Percentiles rank a stretch among this genome's conserved stretches.
Conservation (phyloP, 148 eudicot species). For the Heliosperma pusillum region DNA sequence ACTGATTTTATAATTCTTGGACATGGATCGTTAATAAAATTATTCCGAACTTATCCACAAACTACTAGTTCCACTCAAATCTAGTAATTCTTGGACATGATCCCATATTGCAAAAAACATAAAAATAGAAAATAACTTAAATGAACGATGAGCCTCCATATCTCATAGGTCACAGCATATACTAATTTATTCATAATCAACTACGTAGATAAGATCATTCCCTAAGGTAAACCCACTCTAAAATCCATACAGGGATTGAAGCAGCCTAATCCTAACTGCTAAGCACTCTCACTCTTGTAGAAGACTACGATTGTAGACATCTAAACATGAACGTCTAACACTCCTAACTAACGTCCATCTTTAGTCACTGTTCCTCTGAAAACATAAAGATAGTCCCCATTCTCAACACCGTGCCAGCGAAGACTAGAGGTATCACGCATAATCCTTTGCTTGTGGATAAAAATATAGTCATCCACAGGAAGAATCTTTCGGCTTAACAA, state of each 20-base stretch:
- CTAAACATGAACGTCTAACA: background rate
- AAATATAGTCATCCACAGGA: constrained; percentile 79
- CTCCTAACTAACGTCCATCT: constrained; percentile 20
- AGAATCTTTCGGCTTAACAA: constrained; percentile 41
- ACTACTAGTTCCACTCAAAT: background rate
- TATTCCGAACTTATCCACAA: background rate
- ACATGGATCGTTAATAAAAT: background rate
- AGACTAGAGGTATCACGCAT: constrained; percentile 73
- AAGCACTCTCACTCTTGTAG: background rate
- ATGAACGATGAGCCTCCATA: background rate
- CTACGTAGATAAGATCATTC: background rate
- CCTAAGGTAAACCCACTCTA: background rate
- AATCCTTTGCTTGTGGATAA: constrained; percentile 90
- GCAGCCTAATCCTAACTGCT: too few relatives aligned
- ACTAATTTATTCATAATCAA: constrained; percentile 10
- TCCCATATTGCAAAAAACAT: background rate
- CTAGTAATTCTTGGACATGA: background rate
- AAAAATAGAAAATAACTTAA: too few relatives aligned
- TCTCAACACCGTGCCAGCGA: constrained; percentile 70
- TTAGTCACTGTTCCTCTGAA: constrained; percentile 69
- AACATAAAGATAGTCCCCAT: constrained; percentile 45
- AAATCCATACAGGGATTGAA: background rate
- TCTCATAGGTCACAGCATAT: constrained; percentile 3
- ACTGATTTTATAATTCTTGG: background rate
- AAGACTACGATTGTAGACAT: background rate